Conservation (phyloP, 2,329 filamentous ascomycete genomes). For the Stromatinia cepivora region DNA sequence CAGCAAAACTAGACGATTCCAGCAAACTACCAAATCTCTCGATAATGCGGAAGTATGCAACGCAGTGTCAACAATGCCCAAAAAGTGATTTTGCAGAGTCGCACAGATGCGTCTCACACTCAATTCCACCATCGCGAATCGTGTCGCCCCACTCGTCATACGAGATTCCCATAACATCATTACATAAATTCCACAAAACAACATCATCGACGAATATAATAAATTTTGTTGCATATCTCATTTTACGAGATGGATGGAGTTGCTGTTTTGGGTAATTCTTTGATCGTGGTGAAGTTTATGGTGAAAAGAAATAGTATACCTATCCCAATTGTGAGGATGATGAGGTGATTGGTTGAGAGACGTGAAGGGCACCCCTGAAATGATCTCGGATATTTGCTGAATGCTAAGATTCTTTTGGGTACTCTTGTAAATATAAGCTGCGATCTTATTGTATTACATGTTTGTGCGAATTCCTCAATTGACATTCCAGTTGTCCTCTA, state of each 20-base stretch:
- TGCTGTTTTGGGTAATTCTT: slow-evolving; percentile 5
- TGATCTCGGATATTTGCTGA: slow-evolving; percentile 9
- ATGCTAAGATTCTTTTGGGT: not conserved
- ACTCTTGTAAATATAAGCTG: not conserved
- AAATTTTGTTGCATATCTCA: slow-evolving; percentile 3
- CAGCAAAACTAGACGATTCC: not conserved
- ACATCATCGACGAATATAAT: not conserved
- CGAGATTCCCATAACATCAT: slow-evolving; percentile 9
- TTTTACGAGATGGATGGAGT: not conserved
- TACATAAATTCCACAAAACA: not conserved
- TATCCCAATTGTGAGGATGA: not conserved
- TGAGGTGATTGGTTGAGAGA: not conserved
- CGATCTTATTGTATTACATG: not conserved
- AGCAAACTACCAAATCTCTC: not conserved
- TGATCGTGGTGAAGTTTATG: not conserved
- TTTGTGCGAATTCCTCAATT: not conserved
- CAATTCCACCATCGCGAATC: not conserved
- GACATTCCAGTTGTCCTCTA: not conserved
- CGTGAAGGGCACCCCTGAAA: not conserved
- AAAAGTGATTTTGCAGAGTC: not conserved
- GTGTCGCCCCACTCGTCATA: slow-evolving; percentile 2
- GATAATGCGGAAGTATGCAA: not conserved
- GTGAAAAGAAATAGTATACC: not conserved
- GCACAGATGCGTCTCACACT: not conserved
- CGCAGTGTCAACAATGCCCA: not conserved